Base-by-base conservation (phyloP, 768 basidiomycete genomes). In the Tulasnella sp. region DNA sequence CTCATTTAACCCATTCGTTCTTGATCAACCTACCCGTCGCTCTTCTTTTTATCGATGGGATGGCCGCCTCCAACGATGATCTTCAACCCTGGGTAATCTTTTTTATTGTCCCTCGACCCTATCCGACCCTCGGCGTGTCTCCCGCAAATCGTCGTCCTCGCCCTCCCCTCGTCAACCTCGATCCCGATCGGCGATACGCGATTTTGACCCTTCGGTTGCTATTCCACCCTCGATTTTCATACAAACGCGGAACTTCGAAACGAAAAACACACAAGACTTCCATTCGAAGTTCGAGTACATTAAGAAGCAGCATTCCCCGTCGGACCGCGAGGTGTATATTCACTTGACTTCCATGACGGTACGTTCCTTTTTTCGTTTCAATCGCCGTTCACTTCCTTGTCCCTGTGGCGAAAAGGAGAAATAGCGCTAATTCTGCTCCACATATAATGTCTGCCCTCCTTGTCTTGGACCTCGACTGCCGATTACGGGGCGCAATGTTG, bases 301-400 rank as follows among this genome's bases (percentile, higher is more conserved):
- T 42, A 80, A 80, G 72, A 73, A 75, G 74, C 72, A 73, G 18
- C 79, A 80, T 22, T 73, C 79, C 31, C 64, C 64, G 22, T 72
- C 79, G 37, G 44, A n/a, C 28, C 72, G 79, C 14, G 79, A 80
- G 22, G 72, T 80, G 31, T 80, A 48, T 75, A 73, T 73, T 37
- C 72, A 80, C 58, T 54, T 80, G 31, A 80, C 79, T 40, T 46
- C 64, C 14, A 72, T 80, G 42, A 80, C 79, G 18, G 79, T 80
- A 54, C 42, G 79, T 78, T n/a, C 1, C 14, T 54, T n/a, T 16
- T 5, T 77, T 75, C 28, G 24, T 31, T 22, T 54, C 5, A 8
- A 54, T 54, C 64, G 64, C 46, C 76, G 54, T 58, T 54, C 22
- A 44, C 48, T 76, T 46, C 40, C 74, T 50, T 50, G 46, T 76